phyloP scores from a whole-genome alignment of 148 eudicot genomes.

The Tetragonia tetragonoides region DNA sequence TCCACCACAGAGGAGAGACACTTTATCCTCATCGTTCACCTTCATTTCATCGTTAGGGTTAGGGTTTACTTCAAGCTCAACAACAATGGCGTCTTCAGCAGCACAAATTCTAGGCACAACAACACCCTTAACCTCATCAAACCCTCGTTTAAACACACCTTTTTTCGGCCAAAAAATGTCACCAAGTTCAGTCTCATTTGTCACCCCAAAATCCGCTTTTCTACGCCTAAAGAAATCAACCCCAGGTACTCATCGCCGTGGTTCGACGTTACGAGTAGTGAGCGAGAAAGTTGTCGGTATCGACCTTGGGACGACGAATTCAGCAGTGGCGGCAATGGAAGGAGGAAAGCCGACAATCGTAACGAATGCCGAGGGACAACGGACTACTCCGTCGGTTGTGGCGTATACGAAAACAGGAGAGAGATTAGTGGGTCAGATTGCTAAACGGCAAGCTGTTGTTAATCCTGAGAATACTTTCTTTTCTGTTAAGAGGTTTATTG shows the following conservation, averaged over 20 bases:
- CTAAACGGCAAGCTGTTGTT: slow-evolving; percentile 93
- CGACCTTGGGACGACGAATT: slow-evolving; percentile 91
- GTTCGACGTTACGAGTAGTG: slow-evolving; percentile 41
- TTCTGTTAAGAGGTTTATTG: slow-evolving; percentile 91
- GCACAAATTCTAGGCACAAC: slow-evolving; percentile 43
- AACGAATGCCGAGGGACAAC: slow-evolving; percentile 86
- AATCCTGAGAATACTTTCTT: slow-evolving; percentile 88
- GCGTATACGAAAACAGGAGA: slow-evolving; percentile 90
- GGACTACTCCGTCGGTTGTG: slow-evolving; percentile 95
- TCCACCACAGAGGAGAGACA: neutral
- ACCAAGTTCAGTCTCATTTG: slow-evolving; percentile 23
- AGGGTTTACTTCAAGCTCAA: slow-evolving; percentile 6
- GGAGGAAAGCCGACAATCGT: slow-evolving; percentile 95
- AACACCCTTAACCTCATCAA: slow-evolving; percentile 23
- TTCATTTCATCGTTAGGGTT: neutral
- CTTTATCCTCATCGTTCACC: no score
- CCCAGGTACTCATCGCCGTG: slow-evolving; percentile 16
- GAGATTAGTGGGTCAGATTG: slow-evolving; percentile 84
- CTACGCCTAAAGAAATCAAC: slow-evolving; percentile 26
- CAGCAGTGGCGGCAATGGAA: slow-evolving; percentile 97
- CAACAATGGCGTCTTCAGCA: slow-evolving; percentile 47
- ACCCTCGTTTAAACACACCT: slow-evolving; percentile 24
- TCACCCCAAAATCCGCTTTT: slow-evolving; percentile 31
- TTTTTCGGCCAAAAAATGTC: slow-evolving; percentile 38
- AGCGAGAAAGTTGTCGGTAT: slow-evolving; percentile 93